Evolutionary conservation across 352 stramenopile species (phyloP).

Genomic region (Phytophthora pisi): DNA sequence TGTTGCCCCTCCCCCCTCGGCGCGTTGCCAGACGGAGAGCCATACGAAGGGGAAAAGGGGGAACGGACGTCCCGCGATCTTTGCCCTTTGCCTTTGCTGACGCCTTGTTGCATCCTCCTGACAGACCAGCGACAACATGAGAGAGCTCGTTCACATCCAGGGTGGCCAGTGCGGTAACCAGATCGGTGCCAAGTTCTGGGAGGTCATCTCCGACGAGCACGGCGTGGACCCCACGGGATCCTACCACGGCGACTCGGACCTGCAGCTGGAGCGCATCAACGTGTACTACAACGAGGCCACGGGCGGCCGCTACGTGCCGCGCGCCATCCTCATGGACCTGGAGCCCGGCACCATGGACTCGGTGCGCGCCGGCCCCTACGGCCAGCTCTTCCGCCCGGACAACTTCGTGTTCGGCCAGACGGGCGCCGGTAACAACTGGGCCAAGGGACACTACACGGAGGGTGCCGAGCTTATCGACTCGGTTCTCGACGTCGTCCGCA

Average conservation of each 20-base stretch:
- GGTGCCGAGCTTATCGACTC: slow-evolving; percentile 98
- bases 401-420: slow-evolving; percentile 99
- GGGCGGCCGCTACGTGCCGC: slow-evolving; percentile 96
- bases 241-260: slow-evolving; percentile 96
- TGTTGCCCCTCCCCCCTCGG: slow-evolving; percentile 1
- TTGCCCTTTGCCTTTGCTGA: slow-evolving; percentile 25
- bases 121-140: slow-evolving; percentile 72
- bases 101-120: background rate
- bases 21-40: slow-evolving; percentile 1
- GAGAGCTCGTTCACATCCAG: slow-evolving; percentile 99
- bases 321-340: slow-evolving; percentile 98
- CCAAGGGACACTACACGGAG: slow-evolving; percentile 99
- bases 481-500: slow-evolving; percentile 98
- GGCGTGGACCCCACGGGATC: slow-evolving; percentile 92
- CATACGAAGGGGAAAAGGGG: slow-evolving; percentile 33
- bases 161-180: slow-evolving; percentile 99
- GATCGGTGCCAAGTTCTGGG: slow-evolving; percentile 98
- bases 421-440: slow-evolving; percentile 99
- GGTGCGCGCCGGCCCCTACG: slow-evolving; percentile 95
- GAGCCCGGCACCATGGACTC: slow-evolving; percentile 99
- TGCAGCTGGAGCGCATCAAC: slow-evolving; percentile 98
- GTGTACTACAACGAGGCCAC: slow-evolving; percentile 99
- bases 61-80: slow-evolving; percentile 20
- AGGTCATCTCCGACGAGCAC: slow-evolving; percentile 97
- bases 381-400: slow-evolving; percentile 98